Evolutionary conservation across 345 rosid genomes (phyloP), one percentile per base, ranked within the genome.

Genomic region (Crucihimalaya himalaica): DNA sequence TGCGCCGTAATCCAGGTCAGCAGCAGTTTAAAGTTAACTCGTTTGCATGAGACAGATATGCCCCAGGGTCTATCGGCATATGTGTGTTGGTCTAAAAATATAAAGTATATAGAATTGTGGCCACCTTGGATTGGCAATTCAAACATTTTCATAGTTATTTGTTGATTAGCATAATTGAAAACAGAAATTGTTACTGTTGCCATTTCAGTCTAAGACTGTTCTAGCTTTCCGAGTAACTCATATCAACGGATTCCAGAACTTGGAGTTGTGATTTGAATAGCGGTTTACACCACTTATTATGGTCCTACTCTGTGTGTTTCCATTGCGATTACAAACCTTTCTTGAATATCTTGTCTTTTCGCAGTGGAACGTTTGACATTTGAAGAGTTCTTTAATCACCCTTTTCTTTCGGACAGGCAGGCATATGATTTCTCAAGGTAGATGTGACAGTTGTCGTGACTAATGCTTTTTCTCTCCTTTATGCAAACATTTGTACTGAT

Each of bases 321-420:
- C 50, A 63, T 13, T 51, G 61, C 13, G 31, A 37, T 71, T 27
- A 37, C 68, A 53, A 10, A 23, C 27, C 52, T 10, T 66, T 57
- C 23, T 65, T 74, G 52, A 20, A 57, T 46, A 47, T 39, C 42
- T 47, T 47, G 43, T 72, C 56, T 82, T 82, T 66, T 78, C 13
- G 20, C 88, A 95, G 99, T 95, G 88, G 98, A 92, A 71, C 85
- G 99, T 14, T 77, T 92, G 64, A 95, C 99, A 66, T 95, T 89
- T 81, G 92, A 95, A 70, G 99, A 95, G 85, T 92, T 92, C 75
- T 95, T 95, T 76, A 88, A 92, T 71, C 98, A 95, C 71, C 87
- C 96, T 50, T 95, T 88, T 70, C 85, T 95, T 77, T 84, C 81
- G 45, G 82, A 68, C 23, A 74, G 76, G 66, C 87, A 79, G 53